Percentiles rank a stretch among this genome's conserved stretches.
phyloP scores from a whole-genome alignment of 2,329 filamentous ascomycete genomes.

The Rugonectria rugulosa region DNA sequence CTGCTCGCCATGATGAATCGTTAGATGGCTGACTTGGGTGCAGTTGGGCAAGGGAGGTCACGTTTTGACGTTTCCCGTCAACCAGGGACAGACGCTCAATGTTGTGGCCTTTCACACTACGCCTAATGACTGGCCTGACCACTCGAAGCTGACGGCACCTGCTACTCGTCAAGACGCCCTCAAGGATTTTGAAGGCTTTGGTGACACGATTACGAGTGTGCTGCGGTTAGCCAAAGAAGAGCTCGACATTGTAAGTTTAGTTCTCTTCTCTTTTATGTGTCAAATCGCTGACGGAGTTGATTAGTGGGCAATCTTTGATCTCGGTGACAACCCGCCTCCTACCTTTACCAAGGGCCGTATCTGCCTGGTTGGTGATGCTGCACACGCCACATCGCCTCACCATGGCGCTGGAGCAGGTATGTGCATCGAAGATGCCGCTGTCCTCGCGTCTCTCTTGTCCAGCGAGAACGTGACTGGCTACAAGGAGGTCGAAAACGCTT shows the following conservation, averaged over 20 bases:
- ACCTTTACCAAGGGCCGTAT: constrained; percentile 8
- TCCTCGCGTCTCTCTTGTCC: constrained; percentile 7
- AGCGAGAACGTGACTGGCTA: neutral
- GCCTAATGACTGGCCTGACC: constrained; percentile 40
- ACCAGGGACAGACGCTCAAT: constrained; percentile 59
- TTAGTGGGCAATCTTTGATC: constrained; percentile 21
- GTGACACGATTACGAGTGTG: constrained; percentile 40
- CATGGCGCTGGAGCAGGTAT: constrained; percentile 18
- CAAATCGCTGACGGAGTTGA: neutral
- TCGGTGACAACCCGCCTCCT: constrained; percentile 13
- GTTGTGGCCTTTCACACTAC: constrained; percentile 55
- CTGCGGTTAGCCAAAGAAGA: constrained; percentile 40
- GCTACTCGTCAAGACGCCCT: constrained; percentile 44
- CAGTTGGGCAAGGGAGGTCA: constrained; percentile 59
- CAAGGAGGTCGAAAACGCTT: neutral
- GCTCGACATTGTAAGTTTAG: constrained; percentile 32
- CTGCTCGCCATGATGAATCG: too few relatives aligned
- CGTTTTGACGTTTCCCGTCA: constrained; percentile 40
- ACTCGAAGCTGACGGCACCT: constrained; percentile 23
- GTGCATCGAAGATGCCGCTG: constrained; percentile 19
- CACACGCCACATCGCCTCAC: constrained; percentile 18
- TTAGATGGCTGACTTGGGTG: neutral
- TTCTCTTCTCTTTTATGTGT: too few relatives aligned
- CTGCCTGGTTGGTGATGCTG: constrained; percentile 17
- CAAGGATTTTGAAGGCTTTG: constrained; percentile 46